Percentiles rank a stretch among this genome's conserved stretches.
Conservation (phyloP, 768 basidiomycete species). For the Punctularia strigosozonata region DNA sequence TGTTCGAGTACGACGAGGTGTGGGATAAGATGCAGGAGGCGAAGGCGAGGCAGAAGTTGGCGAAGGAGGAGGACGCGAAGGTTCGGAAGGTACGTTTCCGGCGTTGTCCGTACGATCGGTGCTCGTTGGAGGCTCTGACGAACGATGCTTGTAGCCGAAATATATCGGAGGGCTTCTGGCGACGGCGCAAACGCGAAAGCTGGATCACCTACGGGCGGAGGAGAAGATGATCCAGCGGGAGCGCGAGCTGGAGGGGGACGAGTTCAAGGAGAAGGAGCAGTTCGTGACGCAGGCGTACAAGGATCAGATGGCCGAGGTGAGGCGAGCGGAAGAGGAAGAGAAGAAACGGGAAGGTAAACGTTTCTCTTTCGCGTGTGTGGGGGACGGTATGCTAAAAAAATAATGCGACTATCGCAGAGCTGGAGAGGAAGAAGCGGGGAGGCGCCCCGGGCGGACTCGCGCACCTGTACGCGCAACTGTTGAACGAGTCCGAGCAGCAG, state of each 20-base stretch:
- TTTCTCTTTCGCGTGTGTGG: neutral
- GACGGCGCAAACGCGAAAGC: slow-evolving; percentile 75
- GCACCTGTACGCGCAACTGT: slow-evolving; percentile 68
- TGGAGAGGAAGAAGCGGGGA: slow-evolving; percentile 48
- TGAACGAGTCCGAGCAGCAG: slow-evolving; percentile 69
- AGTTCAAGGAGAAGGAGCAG: slow-evolving; percentile 89
- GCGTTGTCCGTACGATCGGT: neutral
- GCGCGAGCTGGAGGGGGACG: slow-evolving; percentile 85
- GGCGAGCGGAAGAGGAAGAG: slow-evolving; percentile 89
- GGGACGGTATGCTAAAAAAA: slow-evolving; percentile 2
- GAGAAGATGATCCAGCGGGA: slow-evolving; percentile 97
- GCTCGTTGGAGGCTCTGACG: neutral
- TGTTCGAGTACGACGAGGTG: slow-evolving; percentile 93
- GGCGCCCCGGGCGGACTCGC: slow-evolving; percentile 62
- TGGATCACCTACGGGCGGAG: slow-evolving; percentile 88
- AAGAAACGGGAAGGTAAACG: slow-evolving; percentile 70
- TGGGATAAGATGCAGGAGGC: slow-evolving; percentile 93
- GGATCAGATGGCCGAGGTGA: slow-evolving; percentile 88
- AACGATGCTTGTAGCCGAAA: slow-evolving; percentile 53
- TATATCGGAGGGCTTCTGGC: slow-evolving; percentile 75
- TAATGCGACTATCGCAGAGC: slow-evolving; percentile 20
- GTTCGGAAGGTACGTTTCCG: slow-evolving; percentile 58
- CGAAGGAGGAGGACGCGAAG: slow-evolving; percentile 63
- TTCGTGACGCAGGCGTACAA: slow-evolving; percentile 98
- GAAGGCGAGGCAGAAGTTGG: slow-evolving; percentile 60